These are phyloP conservation scores for Pseudocercospora crystallina DNA, from an alignment of 2,329 filamentous ascomycete genomes.

Conservation along the genomic window DNA sequence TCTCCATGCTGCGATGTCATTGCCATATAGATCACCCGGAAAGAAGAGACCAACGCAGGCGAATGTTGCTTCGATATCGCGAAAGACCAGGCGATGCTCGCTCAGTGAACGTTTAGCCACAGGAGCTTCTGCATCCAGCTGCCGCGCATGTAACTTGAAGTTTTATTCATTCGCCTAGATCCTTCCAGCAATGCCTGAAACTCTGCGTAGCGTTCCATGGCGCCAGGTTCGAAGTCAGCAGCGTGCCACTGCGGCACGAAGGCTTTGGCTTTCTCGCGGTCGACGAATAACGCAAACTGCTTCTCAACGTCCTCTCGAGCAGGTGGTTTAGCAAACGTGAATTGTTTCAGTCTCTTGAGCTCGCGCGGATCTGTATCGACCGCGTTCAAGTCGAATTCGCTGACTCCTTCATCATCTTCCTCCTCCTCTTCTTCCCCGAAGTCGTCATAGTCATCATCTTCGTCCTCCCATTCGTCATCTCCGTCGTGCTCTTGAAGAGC, in stretches of 20 bases:
- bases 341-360: too few species aligned
- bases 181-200: conserved; percentile 37
- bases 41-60: conserved; percentile 44
- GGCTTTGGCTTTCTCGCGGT: conserved; percentile 34
- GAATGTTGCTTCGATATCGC: conserved; percentile 41
- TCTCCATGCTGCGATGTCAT: neutral
- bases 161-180: neutral
- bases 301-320: too few species aligned
- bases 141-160: too few species aligned
- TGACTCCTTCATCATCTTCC: too few species aligned
- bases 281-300: conserved; percentile 9
- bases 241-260: conserved; percentile 49
- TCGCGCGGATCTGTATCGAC: too few species aligned
- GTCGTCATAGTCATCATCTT: too few species aligned
- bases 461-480: too few species aligned
- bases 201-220: conserved; percentile 40
- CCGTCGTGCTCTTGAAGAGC: too few species aligned
- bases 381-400: too few species aligned
- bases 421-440: too few species aligned
- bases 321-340: too few species aligned
- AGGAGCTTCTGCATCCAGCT: conserved; percentile 21
- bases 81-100: conserved; percentile 40
- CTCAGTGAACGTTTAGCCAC: conserved; percentile 27
- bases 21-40: conserved; percentile 5
- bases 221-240: conserved; percentile 45